These are phyloP conservation scores for Trypanosoma brucei DNA, from an alignment of 208 protist genomes.

Conservation along the genomic window DNA sequence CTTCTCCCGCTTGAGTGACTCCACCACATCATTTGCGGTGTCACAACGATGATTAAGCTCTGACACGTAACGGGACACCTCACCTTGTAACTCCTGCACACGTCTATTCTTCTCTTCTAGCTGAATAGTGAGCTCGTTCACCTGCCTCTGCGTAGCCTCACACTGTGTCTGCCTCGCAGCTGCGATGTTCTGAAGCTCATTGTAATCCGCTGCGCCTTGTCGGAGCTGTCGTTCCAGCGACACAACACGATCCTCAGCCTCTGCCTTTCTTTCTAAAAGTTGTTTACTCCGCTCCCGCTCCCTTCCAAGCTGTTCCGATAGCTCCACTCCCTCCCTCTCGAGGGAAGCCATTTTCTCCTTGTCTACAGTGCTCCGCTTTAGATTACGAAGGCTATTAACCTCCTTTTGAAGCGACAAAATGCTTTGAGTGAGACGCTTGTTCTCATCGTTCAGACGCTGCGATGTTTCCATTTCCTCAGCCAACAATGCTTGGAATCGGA, in stretches of 20 bases:
- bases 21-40: conserved; percentile 26
- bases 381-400: conserved; percentile 19
- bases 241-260: conserved; percentile 28
- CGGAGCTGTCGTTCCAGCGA: conserved; percentile 38
- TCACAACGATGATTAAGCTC: conserved; percentile 26
- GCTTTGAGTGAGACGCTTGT: conserved; percentile 19
- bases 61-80: conserved; percentile 10
- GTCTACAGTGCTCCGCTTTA: conserved; percentile 9
- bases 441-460: conserved; percentile 29
- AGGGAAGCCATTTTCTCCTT: conserved; percentile 12
- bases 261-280: conserved; percentile 21
- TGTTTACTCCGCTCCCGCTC: conserved; percentile 47
- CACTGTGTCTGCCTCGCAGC: neutral
- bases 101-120: conserved; percentile 19
- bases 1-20: conserved; percentile 31
- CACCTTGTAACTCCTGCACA: conserved; percentile 16
- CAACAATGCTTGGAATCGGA: conserved; percentile 62
- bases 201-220: conserved; percentile 10
- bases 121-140: conserved; percentile 2
- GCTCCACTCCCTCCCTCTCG: conserved; percentile 37
- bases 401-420: conserved; percentile 26
- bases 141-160: neutral
- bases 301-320: conserved; percentile 48
- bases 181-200: neutral
- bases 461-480: conserved; percentile 60